Evolutionary conservation across 768 basidiomycete genomes (phyloP).

Genomic region (Psilocybe subaeruginosa): DNA sequence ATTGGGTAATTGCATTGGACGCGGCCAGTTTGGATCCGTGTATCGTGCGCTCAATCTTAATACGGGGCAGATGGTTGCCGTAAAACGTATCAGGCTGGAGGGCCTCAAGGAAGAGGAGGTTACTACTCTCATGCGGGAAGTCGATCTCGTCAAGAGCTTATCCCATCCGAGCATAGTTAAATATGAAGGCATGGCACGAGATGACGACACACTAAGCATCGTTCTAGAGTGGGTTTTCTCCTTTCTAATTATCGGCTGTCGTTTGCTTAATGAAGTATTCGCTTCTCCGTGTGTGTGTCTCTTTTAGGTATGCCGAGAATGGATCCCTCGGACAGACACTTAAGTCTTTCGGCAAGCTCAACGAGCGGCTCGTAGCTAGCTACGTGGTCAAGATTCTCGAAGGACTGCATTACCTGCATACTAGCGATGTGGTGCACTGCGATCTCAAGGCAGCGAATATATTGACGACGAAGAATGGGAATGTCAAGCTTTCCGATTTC

Average conservation of each 20-base stretch:
- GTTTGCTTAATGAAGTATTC: slow-evolving; percentile 5
- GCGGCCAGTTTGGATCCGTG: slow-evolving; percentile 96
- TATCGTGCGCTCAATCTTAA: slow-evolving; percentile 93
- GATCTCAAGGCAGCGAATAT: slow-evolving; percentile 99
- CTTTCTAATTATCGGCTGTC: slow-evolving; percentile 11
- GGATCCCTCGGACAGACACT: slow-evolving; percentile 93
- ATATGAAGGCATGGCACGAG: slow-evolving; percentile 94
- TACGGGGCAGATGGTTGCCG: slow-evolving; percentile 98
- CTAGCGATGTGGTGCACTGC: slow-evolving; percentile 91
- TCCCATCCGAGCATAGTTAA: slow-evolving; percentile 96
- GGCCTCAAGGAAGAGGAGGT: slow-evolving; percentile 93
- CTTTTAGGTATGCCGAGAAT: slow-evolving; percentile 88
- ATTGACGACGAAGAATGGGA: slow-evolving; percentile 97
- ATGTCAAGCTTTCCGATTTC: slow-evolving; percentile 96
- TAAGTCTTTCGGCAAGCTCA: slow-evolving; percentile 92
- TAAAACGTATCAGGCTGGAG: slow-evolving; percentile 91
- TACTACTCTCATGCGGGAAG: slow-evolving; percentile 90
- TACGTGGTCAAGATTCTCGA: slow-evolving; percentile 98
- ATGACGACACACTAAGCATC: slow-evolving; percentile 87
- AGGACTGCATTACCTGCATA: slow-evolving; percentile 91
- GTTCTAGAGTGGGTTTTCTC: slow-evolving; percentile 79
- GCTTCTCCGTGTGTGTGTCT: slow-evolving; percentile 4
- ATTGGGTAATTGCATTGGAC: slow-evolving; percentile 96
- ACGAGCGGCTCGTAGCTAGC: slow-evolving; percentile 87
- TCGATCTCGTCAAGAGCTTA: slow-evolving; percentile 88